phyloP scores from a whole-genome alignment of 2,329 filamentous ascomycete species.

The Diatrype stigma region DNA sequence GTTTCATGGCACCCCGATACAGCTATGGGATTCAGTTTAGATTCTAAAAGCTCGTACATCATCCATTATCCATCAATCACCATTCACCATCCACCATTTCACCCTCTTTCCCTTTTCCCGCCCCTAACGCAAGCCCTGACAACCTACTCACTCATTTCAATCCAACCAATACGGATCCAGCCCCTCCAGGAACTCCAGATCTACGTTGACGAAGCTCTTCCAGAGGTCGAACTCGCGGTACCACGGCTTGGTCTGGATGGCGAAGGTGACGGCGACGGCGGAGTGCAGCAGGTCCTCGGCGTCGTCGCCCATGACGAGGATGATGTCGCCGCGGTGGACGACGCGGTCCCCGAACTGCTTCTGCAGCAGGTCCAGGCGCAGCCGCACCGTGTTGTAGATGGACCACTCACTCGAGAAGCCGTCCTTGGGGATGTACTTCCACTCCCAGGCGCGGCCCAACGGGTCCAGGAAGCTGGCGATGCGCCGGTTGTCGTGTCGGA shows the following conservation, averaged over 20 bases:
- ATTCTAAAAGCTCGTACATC: no score
- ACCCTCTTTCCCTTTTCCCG: no score
- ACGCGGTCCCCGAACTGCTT: constrained; percentile 33
- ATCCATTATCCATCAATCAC: no score
- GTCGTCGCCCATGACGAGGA: constrained; percentile 42
- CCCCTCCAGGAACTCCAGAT: constrained; percentile 37
- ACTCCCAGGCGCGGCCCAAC: constrained; percentile 40
- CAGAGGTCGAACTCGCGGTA: constrained; percentile 46
- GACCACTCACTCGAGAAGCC: constrained; percentile 28
- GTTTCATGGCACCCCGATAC: no score
- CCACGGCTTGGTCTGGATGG: constrained; percentile 45
- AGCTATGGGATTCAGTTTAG: no score
- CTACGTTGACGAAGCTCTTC: constrained; percentile 47
- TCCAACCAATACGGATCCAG: constrained; percentile 37
- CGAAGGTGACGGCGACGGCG: constrained; percentile 36
- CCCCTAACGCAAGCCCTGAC: no score
- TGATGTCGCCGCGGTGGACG: constrained; percentile 36
- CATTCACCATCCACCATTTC: no score
- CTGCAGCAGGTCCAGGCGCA: constrained; percentile 27
- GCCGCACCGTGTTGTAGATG: constrained; percentile 34
- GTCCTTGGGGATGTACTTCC: constrained; percentile 35
- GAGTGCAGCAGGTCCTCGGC: constrained; percentile 35
- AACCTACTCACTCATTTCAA: no score
- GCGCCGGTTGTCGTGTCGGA: constrained; percentile 32
- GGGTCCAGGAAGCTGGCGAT: constrained; percentile 36